Base-by-base conservation (phyloP, 75 land plant genomes). In the Pseudotsuga menziesii region DNA sequence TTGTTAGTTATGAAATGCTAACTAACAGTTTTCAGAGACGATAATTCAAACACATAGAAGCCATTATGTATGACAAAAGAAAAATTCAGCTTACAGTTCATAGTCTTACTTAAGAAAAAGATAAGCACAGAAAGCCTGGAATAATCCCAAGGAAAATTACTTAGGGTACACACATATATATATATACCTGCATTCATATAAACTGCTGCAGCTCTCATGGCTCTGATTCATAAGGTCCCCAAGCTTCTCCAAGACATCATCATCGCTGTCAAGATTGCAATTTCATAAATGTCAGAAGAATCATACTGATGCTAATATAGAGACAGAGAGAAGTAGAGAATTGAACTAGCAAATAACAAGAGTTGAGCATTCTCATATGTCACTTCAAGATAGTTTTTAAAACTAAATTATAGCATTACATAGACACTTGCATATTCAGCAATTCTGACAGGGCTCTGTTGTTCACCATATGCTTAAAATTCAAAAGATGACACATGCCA, bases 151-250 rank as follows among this genome's bases (percentile, higher is more conserved):
- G 6, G 48, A 44, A 44, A 44, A 44, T 44, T 44, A 8, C 48
- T 44, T 6, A 5, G 6, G 48, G 48, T 44, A 6, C 4, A 39
- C 36, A 35, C 4, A 29, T 39, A 4, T 44, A 44, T 44, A 44
- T 44, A 75, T n/a, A 32, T 83, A 92, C 99, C 99, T 97, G 99
- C 99, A 97, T 72, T 97, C 99, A 73, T 94, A 97, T 41, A 97
- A 67, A 70, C 81, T 88, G 78, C 95, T 97, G 87, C 99, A 97
- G 78, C 99, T 97, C 36, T 89, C 56, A 72, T 97, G 99, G 80
- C 99, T 97, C 8, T 89, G 93, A 80, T 97, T 89, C 99, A 97
- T 97, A 48, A 97, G 94, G 55, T 88, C 85, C 58, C 99, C 99
- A 57, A 97, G 92, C 72, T 78, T 83, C 80, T 91, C 83, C 29